A percentile compares a stretch with the other conserved stretches of the same genome.
Evolutionary conservation across 2,329 filamentous ascomycete species (phyloP).

Genomic region (Fusarium euwallaceae): DNA sequence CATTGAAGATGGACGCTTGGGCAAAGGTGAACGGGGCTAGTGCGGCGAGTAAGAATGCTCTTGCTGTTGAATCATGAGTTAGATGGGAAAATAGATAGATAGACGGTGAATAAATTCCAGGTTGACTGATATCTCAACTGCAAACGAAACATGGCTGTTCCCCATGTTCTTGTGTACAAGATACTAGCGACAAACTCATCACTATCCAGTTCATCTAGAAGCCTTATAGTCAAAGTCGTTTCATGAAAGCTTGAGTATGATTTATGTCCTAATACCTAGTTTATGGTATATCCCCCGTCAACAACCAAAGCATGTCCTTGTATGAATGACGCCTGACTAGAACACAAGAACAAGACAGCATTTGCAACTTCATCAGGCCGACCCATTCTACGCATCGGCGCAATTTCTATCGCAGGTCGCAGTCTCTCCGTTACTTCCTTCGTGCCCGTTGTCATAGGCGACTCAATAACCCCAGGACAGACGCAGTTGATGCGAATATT

Average conservation of each 20-base stretch:
- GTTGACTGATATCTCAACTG: neutral
- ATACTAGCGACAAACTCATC: no score
- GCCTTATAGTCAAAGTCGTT: no score
- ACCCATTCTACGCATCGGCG: slow-evolving; percentile 66
- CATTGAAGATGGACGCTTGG: neutral
- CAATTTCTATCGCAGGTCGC: slow-evolving; percentile 58
- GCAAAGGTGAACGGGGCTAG: neutral
- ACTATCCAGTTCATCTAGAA: no score
- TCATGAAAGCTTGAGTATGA: no score
- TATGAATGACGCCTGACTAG: slow-evolving; percentile 62
- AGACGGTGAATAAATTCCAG: neutral
- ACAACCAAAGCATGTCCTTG: slow-evolving; percentile 66
- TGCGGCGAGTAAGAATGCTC: neutral
- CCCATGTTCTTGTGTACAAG: no score
- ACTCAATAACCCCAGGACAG: slow-evolving; percentile 73
- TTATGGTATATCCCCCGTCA: slow-evolving; percentile 67
- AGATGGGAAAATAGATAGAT: neutral
- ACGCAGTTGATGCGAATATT: slow-evolving; percentile 67
- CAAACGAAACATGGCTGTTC: neutral
- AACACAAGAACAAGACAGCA: slow-evolving; percentile 63
- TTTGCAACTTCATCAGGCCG: slow-evolving; percentile 63
- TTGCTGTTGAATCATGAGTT: neutral
- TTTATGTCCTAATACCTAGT: slow-evolving; percentile 40
- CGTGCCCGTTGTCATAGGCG: slow-evolving; percentile 59
- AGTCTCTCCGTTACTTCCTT: slow-evolving; percentile 52